Evolutionary conservation across 805 yeast genomes (phyloP), one percentile per base, ranked within the genome.

Genomic region (Candida arabinofermentans): DNA sequence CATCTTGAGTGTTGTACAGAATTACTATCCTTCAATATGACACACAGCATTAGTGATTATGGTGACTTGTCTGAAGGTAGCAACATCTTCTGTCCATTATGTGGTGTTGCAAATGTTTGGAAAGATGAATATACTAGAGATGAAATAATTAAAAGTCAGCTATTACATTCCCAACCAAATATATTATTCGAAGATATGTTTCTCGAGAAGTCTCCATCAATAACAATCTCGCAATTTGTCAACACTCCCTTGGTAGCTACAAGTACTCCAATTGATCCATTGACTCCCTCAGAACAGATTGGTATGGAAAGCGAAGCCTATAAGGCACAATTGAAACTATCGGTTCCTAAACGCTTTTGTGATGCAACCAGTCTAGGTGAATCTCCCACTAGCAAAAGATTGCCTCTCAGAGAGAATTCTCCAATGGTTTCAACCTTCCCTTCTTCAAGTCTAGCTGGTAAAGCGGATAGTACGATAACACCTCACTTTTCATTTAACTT

Each of bases 1-100:
- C 81, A 75, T 51, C 61, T 62, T 40, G 62, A 69, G 40, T 75
- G 81, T 45, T 69, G 62, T 24, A 44, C 61, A 3, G 57, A 67
- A 7, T 39, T 65, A 30, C 46, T 64, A 9, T 12, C 31, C 13
- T 16, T 41, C 13, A 29, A 27, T 23, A 31, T 35, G n/a, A 30
- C 51, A 9, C 42, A 39, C 5, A 26, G 21, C 2, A 35, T 36
- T 4, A 35, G 33, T 22, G 21, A 24, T 2, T 22, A 23, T 12
- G 19, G 36, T 22, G 17, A 19, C 10, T 33, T 35, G 5, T n/a
- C 27, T 9, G 35, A 27, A 9, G 32, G 19, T 3, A 34, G 36
- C 6, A 31, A 37, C 10, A 46, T 48, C 3, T 40, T 35, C 21
- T 54, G 58, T 33, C 54, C 57, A 3, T 16, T 41, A 16, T 54